phyloP scores from a whole-genome alignment of 1,284 basidiomycete species.

The Ustilago shanxiensis region DNA sequence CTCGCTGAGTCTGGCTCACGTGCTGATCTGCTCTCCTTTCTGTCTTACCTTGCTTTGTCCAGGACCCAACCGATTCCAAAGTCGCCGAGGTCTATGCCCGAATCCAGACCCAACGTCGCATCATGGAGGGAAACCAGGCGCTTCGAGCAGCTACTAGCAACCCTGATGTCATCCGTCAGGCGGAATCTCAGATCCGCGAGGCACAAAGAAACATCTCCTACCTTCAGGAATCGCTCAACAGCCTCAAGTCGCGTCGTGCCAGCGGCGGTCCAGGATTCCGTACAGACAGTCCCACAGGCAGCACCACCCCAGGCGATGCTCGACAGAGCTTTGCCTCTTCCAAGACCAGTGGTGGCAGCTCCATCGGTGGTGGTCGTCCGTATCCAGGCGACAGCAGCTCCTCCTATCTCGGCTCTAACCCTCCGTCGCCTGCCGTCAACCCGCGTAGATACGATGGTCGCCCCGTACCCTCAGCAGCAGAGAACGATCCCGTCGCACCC shows the following conservation, averaged over 20 bases:
- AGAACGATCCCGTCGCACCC: conserved; percentile 3
- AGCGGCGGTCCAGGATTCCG: conserved; percentile 52
- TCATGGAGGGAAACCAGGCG: conserved; percentile 85
- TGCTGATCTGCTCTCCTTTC: background rate
- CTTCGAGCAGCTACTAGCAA: conserved; percentile 86
- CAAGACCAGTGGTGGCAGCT: conserved; percentile 24
- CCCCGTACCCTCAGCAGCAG: conserved; percentile 40
- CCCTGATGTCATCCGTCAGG: conserved; percentile 81
- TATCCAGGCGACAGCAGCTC: conserved; percentile 58
- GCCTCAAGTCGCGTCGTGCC: conserved; percentile 80
- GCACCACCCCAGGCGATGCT: conserved; percentile 27
- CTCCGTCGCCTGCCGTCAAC: conserved; percentile 41
- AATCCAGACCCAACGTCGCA: conserved; percentile 91
- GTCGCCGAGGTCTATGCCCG: conserved; percentile 90
- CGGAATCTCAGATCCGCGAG: conserved; percentile 87
- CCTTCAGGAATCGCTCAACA: conserved; percentile 86
- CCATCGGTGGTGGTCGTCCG: conserved; percentile 22
- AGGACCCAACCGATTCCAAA: conserved; percentile 78
- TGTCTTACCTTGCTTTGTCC: background rate
- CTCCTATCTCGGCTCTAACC: conserved; percentile 46
- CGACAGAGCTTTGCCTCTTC: conserved; percentile 52
- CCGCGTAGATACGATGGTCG: conserved; percentile 55
- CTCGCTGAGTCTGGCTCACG: background rate
- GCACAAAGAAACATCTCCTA: conserved; percentile 86
- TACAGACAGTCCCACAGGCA: conserved; percentile 44